These are phyloP conservation scores for Raphanus sativus DNA, from an alignment of 345 rosid species.

Conservation along the genomic window DNA sequence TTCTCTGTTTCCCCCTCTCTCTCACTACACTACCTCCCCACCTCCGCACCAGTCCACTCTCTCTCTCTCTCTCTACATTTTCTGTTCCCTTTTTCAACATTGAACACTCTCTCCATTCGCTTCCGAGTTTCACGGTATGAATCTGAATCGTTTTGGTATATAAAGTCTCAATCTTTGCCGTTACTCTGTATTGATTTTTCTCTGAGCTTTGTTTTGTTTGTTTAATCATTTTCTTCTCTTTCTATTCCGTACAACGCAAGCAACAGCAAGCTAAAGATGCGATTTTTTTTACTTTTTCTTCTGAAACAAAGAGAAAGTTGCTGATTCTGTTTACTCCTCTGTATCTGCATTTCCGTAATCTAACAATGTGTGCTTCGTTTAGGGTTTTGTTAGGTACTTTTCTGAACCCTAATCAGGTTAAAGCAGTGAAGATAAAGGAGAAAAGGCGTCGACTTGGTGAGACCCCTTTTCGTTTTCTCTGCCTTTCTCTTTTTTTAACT, in stretches of 20 bases:
- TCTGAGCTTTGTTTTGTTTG: background rate
- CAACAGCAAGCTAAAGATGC: background rate
- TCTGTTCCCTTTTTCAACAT: background rate
- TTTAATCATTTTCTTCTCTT: background rate
- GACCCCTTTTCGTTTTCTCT: background rate
- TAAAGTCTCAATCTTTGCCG: background rate
- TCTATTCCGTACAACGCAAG: constrained; percentile 26
- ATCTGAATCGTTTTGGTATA: background rate
- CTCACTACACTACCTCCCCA: background rate
- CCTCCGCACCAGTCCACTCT: background rate
- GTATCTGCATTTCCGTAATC: constrained; percentile 6
- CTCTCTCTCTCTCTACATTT: constrained; percentile 14
- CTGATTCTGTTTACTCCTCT: background rate
- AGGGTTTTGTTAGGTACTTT: background rate
- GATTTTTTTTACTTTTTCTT: background rate
- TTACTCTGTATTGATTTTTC: background rate
- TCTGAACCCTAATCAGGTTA: background rate
- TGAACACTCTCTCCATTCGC: background rate
- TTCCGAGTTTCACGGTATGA: constrained; percentile 9
- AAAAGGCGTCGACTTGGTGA: constrained; percentile 13
- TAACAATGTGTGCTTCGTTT: background rate
- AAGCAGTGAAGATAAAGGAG: background rate
- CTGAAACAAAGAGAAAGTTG: background rate
- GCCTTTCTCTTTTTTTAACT: background rate
- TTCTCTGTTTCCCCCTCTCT: constrained; percentile 11